Evolutionary conservation across 2,329 filamentous ascomycete genomes (phyloP), one percentile per base, ranked within the genome.

Genomic region (Nemania sp.): DNA sequence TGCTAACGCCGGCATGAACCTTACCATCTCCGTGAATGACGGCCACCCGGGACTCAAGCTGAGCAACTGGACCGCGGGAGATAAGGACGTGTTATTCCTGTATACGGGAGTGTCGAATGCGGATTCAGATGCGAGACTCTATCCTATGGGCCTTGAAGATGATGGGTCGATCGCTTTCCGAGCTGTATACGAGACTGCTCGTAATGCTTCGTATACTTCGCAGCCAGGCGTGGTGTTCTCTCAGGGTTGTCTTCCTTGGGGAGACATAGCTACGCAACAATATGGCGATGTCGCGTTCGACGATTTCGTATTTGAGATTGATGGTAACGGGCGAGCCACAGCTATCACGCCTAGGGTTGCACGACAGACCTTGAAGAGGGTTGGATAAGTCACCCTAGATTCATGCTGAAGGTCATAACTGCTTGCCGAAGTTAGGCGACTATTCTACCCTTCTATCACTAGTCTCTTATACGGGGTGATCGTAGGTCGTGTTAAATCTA

Each of bases 41-140:
- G 42, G 28, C 4, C 42, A 44, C 19, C 42, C 42, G 17, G 42
- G 42, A 6, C 42, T 44, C 28, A 44, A 34, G 42, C 26, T 44
- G 6, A 33, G 42, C 14, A 44, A 44, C 8, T 44, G 42, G 42
- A 44, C 42, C 6, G 11, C 17, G 28, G 42, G 42, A 5, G 28
- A 33, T n/a, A 33, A 44, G 26, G 28, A 44, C 26, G 42, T 44
- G 17, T 14, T 44, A 11, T 26, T 22, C 12, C 28, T 44, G 19
- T 44, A 44, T 8, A 22, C 42, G 12, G 42, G 42, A 5, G 26
- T 30, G 8, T 17, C 39, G 39, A 24, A 24, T 26, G 22, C 42
- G 26, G 7, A 22, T 1, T 12, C 17, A 6, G 42, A 44, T 19
- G 42, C 42, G 9, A 44, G 42, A 19, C 14, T 44, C 6, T 44